Evolutionary conservation across 106 monocot genomes (phyloP), one percentile per base, ranked within the genome.

Genomic region (Apostasia ramifera): DNA sequence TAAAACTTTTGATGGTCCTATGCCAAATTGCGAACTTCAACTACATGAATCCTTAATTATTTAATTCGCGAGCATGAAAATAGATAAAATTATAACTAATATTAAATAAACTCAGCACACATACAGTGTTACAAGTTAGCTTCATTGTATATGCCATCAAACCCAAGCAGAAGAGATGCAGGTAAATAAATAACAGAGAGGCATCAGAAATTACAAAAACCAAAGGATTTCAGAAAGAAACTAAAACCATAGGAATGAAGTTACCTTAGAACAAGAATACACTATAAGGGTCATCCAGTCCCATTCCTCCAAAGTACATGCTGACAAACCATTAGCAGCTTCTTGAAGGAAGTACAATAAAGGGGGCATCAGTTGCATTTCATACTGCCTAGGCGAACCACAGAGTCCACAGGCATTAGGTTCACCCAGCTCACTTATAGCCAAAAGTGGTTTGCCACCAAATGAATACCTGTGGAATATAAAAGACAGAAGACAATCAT

Each of bases 341-440:
- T 97, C 65, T 57, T 86, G 80, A 40, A 97, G 77, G 83, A 89
- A 97, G 82, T 89, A 92, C 57, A 92, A 72, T 40, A 97, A 79
- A 9, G 95, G 83, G 46, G 95, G 77, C 95, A 97, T 92, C 72
- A 97, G 69, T 49, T 97, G 95, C 86, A 97, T 81, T 63, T 97
- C 95, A 78, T 61, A 97, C 1, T 77, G 78, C 41, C 86, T 63
- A 10, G 26, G 40, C 74, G 92, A 84, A 55, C 92, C 85, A 82
- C 95, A 97, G 11, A 74, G 44, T 40, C 66, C 74, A 70, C 95
- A 97, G 4, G 40, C 57, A 44, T 71, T 72, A 57, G 89, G 79
- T 54, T 89, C 61, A 53, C 8, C 72, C 54, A 81, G 53, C 14
- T 71, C 55, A 5, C 66, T 38, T 76, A 49, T 69, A 53, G 82